Evolutionary conservation across 2,329 filamentous ascomycete species (phyloP).

Genomic region (Blumeria graminis): DNA sequence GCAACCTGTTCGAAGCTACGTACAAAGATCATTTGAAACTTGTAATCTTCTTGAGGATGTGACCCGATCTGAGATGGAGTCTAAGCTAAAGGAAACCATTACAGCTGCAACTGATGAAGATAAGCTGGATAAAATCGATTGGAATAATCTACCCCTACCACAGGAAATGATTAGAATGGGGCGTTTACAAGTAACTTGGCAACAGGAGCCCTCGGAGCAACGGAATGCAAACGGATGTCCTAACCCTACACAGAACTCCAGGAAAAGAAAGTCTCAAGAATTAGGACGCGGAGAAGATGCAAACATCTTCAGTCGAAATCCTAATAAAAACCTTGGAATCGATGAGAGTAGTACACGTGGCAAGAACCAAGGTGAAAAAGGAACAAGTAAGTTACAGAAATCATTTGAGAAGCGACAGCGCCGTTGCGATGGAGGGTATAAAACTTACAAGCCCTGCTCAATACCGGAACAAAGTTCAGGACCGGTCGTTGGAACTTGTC

Average conservation of each 20-base stretch:
- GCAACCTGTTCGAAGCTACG: conserved; percentile 61
- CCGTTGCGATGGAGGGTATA: conserved; percentile 52
- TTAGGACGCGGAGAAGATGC: conserved; percentile 26
- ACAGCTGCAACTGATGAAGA: conserved; percentile 53
- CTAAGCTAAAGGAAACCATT: conserved; percentile 67
- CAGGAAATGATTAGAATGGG: conserved; percentile 49
- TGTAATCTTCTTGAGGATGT: conserved; percentile 42
- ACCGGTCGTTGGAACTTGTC: conserved; percentile 67
- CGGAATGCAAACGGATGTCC: conserved; percentile 8
- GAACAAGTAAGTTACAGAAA: conserved; percentile 71
- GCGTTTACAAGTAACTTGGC: conserved; percentile 29
- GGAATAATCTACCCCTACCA: conserved; percentile 61
- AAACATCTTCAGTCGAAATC: conserved; percentile 48
- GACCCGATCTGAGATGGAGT: conserved; percentile 47
- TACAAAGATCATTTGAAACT: conserved; percentile 65
- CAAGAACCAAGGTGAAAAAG: conserved; percentile 23
- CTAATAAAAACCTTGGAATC: conserved; percentile 31
- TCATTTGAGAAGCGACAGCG: conserved; percentile 71
- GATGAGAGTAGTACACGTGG: conserved; percentile 45
- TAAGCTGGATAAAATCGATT: conserved; percentile 51
- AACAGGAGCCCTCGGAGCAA: conserved; percentile 11
- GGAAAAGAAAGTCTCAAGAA: conserved; percentile 66
- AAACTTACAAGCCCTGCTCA: conserved; percentile 26
- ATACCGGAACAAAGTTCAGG: conserved; percentile 32
- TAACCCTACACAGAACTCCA: conserved; percentile 18